Base-by-base conservation (phyloP, 2,329 filamentous ascomycete species). In the Coniochaeta prunicola region DNA sequence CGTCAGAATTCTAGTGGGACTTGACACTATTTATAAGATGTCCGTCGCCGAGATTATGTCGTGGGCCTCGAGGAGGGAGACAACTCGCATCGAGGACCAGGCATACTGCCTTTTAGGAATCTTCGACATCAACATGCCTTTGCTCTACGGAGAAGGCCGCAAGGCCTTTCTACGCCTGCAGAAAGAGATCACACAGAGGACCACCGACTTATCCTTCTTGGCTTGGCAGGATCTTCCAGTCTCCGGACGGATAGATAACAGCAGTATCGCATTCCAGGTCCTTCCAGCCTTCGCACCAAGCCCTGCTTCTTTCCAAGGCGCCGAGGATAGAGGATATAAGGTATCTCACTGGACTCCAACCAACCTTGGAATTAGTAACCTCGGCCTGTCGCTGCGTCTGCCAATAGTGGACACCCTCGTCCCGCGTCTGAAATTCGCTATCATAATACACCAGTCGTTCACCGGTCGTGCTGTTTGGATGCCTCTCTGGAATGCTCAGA, bases 71-170 rank as follows among this genome's bases (percentile, higher is more conserved):
- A 31, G 10, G 6, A 40, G 61, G 21, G 2, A 53, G 42, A 59
- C 59, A 0, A 61, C 59, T 2, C 17, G 61, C 17, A 24, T 42
- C 3, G 61, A 62, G 34, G 61, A 62, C 38, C 24, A 13, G 28
- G 59, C 61, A n/a, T 62, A 61, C 53, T 59, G 50, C 19, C 42
- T 62, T 6, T 10, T 62, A 31, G 59, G 61, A 2, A 26, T 62
- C 2, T 59, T 62, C 31, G 31, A 30, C 30, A 48, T 61, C 26
- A 59, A 58, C 50, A 62, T 62, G 61, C 56, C 61, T 13, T 24
- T 59, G 12, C 40, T 62, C 26, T 61, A 61, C 45, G 61, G 59
- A n/a, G 61, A 62, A 45, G 56, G 59, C 1, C 4, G 50, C 15
- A 55, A 34, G 10, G 61, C 59, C 1, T 62, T 62, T 38, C 12